Base-by-base conservation (phyloP, 768 basidiomycete species). In the Kwoniella sp. region DNA sequence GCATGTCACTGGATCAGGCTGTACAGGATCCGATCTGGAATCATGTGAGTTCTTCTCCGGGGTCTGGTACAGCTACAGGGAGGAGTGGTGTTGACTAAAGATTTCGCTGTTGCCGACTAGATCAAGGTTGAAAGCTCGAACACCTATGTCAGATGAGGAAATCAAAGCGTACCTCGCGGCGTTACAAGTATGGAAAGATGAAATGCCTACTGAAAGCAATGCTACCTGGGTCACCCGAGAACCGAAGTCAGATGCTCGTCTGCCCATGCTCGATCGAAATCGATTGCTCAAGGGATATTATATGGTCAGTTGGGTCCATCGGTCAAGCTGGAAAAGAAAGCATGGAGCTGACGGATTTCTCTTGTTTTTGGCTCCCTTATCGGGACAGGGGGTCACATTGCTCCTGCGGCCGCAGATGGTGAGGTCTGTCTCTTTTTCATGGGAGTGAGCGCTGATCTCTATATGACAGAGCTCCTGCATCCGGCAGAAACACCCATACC, bases 1-100 rank as follows among this genome's bases (percentile, higher is more conserved):
- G 47, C 47, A 8, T 48, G 47, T 48, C 47, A 48, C 47, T 48
- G 47, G 47, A 48, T 48, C 47, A 48, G 23, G 47, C 47, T 48
- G 23, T 48, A 48, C 47, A 20, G 47, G 15, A 48, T 48, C 20
- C 47, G 47, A 8, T 48, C 47, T 20, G 47, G 20, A 4, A 48
- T 48, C 47, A 23, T 48, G 47, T 48, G 23, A 23, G 47, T 48
- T 48, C 38, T 41, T n/a, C n/a, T n/a, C n/a, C n/a, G n/a, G n/a
- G n/a, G n/a, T n/a, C n/a, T n/a, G n/a, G n/a, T n/a, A n/a, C n/a
- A n/a, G n/a, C n/a, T n/a, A n/a, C n/a, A n/a, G n/a, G n/a, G n/a
- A n/a, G n/a, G n/a, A n/a, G n/a, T n/a, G n/a, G n/a, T n/a, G n/a
- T n/a, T n/a, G n/a, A n/a, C n/a, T n/a, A n/a, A n/a, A n/a, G n/a